Evolutionary conservation across 768 basidiomycete species (phyloP), one percentile per base, ranked within the genome.

Genomic region (Dentipellis fragilis): DNA sequence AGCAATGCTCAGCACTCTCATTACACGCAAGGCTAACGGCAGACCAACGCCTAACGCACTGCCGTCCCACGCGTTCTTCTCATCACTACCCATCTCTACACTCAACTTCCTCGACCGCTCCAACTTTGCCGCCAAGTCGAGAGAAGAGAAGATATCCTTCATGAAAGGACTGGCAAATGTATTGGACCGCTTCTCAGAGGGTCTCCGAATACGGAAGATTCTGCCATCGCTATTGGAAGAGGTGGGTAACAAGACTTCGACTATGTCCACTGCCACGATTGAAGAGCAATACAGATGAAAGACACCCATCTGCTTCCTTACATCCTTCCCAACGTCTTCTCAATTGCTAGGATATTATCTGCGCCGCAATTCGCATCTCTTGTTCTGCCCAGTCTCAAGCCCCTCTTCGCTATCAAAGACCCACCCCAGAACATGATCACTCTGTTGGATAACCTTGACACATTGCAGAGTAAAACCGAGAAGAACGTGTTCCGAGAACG

Each of bases 371-470:
- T 99, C 65, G 85, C 86, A 0, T 73, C 75, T 16, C 73, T 79
- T 54, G 93, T 97, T 2, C 73, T 98, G 4, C 92, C 93, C 1
- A 87, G 84, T 63, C 75, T 98, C 37, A 93, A 88, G 64, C 95
- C 94, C 0, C 70, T 99, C 16, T 99, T 99, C 60, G 76, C 74
- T 0, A 73, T 97, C 65, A 93, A 89, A 67, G 96, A 99, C 63
- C 95, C 96, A 16, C 94, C 95, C 0, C 94, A 97, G 69, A 96
- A 94, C 60, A 95, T 97, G 90, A 69, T 98, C 51, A 93, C 93
- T 0, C 71, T 99, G 22, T 69, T 99, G 47, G 93, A 97, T 63
- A 95, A 95, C 63, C 75, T 99, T 8, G 73, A 79, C 21, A 80
- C 93, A 72, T 75, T 99, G 29, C 91, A 93, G 63, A 81, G 77